A percentile compares a stretch with the other conserved stretches of the same genome.
phyloP scores from a whole-genome alignment of 768 basidiomycete genomes.

The Cystofilobasidium bisporidii region DNA sequence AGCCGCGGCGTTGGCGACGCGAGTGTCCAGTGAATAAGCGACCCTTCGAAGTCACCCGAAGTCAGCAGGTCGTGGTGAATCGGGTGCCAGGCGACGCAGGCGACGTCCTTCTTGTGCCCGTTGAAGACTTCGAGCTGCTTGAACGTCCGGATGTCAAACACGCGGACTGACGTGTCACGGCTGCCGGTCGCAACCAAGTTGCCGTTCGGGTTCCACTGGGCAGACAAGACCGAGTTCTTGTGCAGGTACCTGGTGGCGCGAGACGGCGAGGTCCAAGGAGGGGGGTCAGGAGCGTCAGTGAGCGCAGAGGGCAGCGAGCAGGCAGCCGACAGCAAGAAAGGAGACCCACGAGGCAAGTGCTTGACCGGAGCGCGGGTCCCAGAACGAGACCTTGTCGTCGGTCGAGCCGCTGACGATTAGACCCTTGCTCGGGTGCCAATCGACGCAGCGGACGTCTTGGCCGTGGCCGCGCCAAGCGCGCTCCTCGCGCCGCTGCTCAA shows the following conservation, averaged over 20 bases:
- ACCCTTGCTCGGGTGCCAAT: constrained; percentile 98
- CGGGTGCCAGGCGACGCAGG: constrained; percentile 93
- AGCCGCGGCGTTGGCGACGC: constrained; percentile 53
- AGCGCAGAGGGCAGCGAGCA: no score
- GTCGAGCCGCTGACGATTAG: constrained; percentile 90
- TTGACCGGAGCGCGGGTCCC: constrained; percentile 92
- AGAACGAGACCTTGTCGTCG: constrained; percentile 97
- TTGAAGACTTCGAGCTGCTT: constrained; percentile 84
- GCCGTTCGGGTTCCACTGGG: constrained; percentile 89
- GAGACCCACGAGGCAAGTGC: constrained; percentile 69
- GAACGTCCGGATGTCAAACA: constrained; percentile 97
- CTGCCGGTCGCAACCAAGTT: constrained; percentile 89
- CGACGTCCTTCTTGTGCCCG: constrained; percentile 97
- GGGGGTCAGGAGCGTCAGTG: no score
- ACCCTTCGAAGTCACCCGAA: constrained; percentile 88
- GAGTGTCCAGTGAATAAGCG: constrained; percentile 90
- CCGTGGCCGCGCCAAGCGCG: constrained; percentile 87
- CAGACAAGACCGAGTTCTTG: constrained; percentile 90
- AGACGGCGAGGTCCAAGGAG: no score
- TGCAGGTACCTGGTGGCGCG: constrained; percentile 93
- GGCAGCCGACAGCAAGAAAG: not conserved
- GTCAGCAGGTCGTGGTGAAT: constrained; percentile 74
- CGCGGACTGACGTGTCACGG: constrained; percentile 84
- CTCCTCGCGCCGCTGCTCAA: constrained; percentile 82
- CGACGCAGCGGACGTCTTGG: constrained; percentile 96